These are phyloP conservation scores for Pholiota microspora DNA, from an alignment of 768 basidiomycete species.

Conservation along the genomic window DNA sequence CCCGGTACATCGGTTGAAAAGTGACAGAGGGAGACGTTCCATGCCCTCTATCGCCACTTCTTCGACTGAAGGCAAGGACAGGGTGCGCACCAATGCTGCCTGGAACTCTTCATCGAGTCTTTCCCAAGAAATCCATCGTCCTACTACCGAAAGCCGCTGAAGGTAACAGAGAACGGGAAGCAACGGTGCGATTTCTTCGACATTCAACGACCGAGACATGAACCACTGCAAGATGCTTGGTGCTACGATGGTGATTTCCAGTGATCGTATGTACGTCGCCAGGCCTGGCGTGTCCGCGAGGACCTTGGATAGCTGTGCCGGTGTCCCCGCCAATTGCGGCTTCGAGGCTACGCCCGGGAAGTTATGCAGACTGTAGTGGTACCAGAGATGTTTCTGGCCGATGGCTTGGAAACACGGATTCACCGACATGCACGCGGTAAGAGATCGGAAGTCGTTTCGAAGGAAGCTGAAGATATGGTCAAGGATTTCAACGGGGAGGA, in stretches of 20 bases:
- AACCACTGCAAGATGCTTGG: slow-evolving; percentile 11
- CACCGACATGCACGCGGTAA: slow-evolving; percentile 9
- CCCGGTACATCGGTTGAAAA: slow-evolving; percentile 2
- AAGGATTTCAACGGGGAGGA: slow-evolving; percentile 13
- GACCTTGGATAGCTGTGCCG: slow-evolving; percentile 10
- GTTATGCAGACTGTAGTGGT: slow-evolving; percentile 10
- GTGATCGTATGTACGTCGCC: slow-evolving; percentile 8
- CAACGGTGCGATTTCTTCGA: slow-evolving; percentile 11
- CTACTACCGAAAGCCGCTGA: background rate
- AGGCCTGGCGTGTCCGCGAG: slow-evolving; percentile 9
- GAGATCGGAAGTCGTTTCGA: slow-evolving; percentile 8
- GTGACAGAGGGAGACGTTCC: slow-evolving; percentile 8
- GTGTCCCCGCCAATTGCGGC: background rate
- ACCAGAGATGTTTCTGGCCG: slow-evolving; percentile 14
- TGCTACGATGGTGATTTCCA: slow-evolving; percentile 10
- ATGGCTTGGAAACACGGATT: slow-evolving; percentile 9
- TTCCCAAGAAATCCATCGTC: slow-evolving; percentile 7
- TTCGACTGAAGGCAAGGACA: background rate
- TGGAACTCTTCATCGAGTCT: slow-evolving; percentile 8
- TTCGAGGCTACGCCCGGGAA: background rate
- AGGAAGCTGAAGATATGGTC: slow-evolving; percentile 15
- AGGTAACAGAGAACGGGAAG: slow-evolving; percentile 6
- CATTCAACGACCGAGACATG: slow-evolving; percentile 10
- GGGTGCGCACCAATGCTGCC: background rate
- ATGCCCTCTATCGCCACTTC: slow-evolving; percentile 5